A percentile compares a stretch with the other conserved stretches of the same genome.
Evolutionary conservation across 2,329 filamentous ascomycete genomes (phyloP).

Genomic region (Ophioceras dolichostomum): DNA sequence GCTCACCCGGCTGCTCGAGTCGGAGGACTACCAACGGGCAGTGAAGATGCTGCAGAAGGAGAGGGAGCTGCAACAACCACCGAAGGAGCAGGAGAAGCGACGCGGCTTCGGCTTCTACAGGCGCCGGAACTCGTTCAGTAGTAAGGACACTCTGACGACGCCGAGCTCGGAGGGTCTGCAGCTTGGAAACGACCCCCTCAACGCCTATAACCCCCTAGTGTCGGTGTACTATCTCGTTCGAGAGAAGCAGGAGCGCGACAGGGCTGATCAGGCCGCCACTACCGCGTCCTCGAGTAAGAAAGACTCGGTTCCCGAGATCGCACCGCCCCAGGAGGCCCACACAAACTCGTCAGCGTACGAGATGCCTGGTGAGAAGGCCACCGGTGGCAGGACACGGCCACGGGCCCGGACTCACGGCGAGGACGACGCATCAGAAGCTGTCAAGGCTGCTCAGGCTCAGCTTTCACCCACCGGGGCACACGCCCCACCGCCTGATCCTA

Average conservation of each 20-base stretch:
- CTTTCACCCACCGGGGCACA: constrained; percentile 31
- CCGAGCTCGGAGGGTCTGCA: constrained; percentile 80
- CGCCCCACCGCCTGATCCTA: constrained; percentile 14
- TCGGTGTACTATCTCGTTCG: constrained; percentile 95
- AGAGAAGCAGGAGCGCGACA: constrained; percentile 82
- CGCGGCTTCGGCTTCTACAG: constrained; percentile 90
- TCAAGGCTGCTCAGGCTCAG: constrained; percentile 50
- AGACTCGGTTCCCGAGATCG: constrained; percentile 55
- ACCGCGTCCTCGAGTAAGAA: constrained; percentile 21
- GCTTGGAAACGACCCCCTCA: constrained; percentile 74
- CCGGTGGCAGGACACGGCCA: constrained; percentile 70
- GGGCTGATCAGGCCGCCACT: constrained; percentile 28
- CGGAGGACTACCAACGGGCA: constrained; percentile 84
- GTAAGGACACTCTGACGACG: constrained; percentile 72
- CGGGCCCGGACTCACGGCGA: constrained; percentile 89
- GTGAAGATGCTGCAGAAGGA: constrained; percentile 59
- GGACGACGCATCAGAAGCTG: constrained; percentile 68
- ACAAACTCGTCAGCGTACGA: constrained; percentile 80
- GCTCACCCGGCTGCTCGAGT: constrained; percentile 76
- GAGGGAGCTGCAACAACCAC: constrained; percentile 44
- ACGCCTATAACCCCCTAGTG: constrained; percentile 83
- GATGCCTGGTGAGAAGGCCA: constrained; percentile 78
- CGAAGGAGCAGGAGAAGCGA: constrained; percentile 63
- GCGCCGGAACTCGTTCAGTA: constrained; percentile 76
- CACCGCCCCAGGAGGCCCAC: constrained; percentile 73